Base-by-base conservation (phyloP, 164 flowering plant genomes). In the Vitis amurensis region DNA sequence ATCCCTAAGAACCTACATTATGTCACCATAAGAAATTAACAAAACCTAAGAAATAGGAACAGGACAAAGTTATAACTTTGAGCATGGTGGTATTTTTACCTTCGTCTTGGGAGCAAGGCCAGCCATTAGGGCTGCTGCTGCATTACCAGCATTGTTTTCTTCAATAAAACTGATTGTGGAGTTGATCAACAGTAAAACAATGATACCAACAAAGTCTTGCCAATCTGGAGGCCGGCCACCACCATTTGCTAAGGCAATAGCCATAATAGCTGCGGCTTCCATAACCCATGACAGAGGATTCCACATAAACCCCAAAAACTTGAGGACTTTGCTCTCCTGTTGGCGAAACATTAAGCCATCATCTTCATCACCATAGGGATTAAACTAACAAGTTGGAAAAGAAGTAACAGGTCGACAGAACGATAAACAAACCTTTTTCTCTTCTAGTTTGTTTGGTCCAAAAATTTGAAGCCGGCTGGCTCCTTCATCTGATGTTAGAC, bases 261-360 rank as follows among this genome's bases (percentile, higher is more conserved):
- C 94, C 94, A 89, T 87, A 11, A 89, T 2, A n/a, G 94, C 94
- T 55, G 93, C 93, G 19, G 80, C 78, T 72, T 89, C 93, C 93
- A 89, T 89, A 73, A 89, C 93, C 93, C 93, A 87, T 17, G 93
- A 89, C 51, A 89, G 58, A 0, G 94, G 94, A 55, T 89, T 89
- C 94, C 94, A 89, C 94, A 89, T 89, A 73, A 89, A 89, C 5
- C 94, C 94, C 76, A 89, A 64, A 75, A 89, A 89, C 80, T 89
- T 89, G 79, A 89, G 86, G 55, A 89, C 0, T 75, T 89, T 89
- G 91, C 85, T 89, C 69, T 89, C 94, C 89, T 88, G 85, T 69
- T 68, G 30, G 17, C n/a, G 61, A 64, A 72, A 62, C 10, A 17
- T 30, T 52, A 70, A 31, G 61, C 12, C 52, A 19, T 70, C 51